Base-by-base conservation (phyloP, 495 filamentous ascomycete genomes). In the Xylaria scruposa region DNA sequence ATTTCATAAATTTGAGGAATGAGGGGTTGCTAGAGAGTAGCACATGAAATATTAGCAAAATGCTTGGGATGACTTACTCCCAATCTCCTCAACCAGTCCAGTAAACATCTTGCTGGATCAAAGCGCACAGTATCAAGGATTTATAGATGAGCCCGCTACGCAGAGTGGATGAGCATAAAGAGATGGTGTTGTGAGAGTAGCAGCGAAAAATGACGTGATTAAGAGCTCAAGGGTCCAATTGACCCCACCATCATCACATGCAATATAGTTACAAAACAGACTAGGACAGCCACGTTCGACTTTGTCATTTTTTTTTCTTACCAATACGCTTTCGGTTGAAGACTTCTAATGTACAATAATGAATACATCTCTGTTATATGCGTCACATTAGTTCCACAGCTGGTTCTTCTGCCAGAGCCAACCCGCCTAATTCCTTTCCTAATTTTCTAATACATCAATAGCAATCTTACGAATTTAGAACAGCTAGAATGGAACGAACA, bases 11-110 rank as follows among this genome's bases (percentile, higher is more conserved):
- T 47, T 2, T 46, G n/a, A 12, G 24, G 5, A 33, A 19, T n/a
- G 46, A 49, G 44, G 29, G 44, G 46, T 51, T 54, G 64, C 44
- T 31, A 17, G 49, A 13, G 49, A 36, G 1, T 38, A n/a, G 65
- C 33, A 17, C 21, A n/a, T 12, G 6, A 38, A 42, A n/a, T 36
- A 17, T 53, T 26, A 31, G 29, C 19, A 38, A 31, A 49, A 17
- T 24, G 13, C 66, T 15, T 44, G 40, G 5, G 8, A 49, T 9
- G 44, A 82, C 88, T 82, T 83, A 97, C 97, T 94, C 81, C 97
- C 97, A 58, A 98, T 92, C 61, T 90, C 92, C 84, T 99, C 97
- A 51, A 99, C 93, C 71, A 99, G 92, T 72, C 96, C 96, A 63
- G 96, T 99, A 80, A 99, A 99, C 96, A 99, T 99, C 58, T 63